Conservation (phyloP, 306 rosid genomes). For the Cucumis sativus region Cucumber_9930_V3 NC_026657.2:8758501-8759000, state of each 20-base stretch:
- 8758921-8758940: not conserved
- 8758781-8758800: slow-evolving; percentile 47
- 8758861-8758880: slow-evolving; percentile 51
- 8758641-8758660: slow-evolving; percentile 29
- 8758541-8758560: slow-evolving; percentile 90
- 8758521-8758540: not conserved
- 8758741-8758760: slow-evolving; percentile 38
- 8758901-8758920: not conserved
- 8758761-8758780: slow-evolving; percentile 47
- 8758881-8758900: not conserved
- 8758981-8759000: not conserved
- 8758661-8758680: not conserved
- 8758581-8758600: slow-evolving; percentile 57
- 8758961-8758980: not conserved
- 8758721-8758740: slow-evolving; percentile 39
- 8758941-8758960: not conserved
- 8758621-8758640: slow-evolving; percentile 51
- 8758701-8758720: not conserved
- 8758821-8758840: slow-evolving; percentile 44
- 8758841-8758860: slow-evolving; percentile 56
- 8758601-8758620: slow-evolving; percentile 45
- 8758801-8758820: slow-evolving; percentile 51
- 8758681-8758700: not conserved
- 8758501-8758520: not conserved
- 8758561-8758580: slow-evolving; percentile 43